Percentiles rank a stretch among this genome's conserved stretches.
Conservation (phyloP, 2,329 filamentous ascomycete genomes). For the Cryphonectria carpinicola region DNA sequence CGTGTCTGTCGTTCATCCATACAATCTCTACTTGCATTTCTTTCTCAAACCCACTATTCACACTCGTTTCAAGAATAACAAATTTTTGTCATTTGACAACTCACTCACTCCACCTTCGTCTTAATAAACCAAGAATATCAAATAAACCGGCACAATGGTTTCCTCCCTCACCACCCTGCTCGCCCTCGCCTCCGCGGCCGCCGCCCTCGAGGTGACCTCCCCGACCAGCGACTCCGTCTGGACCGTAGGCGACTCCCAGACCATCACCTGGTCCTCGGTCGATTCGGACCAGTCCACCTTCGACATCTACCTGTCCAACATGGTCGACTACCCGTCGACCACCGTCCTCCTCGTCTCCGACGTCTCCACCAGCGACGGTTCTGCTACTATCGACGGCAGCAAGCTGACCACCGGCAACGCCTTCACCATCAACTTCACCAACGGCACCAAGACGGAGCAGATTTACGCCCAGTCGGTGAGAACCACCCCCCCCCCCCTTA, state of each 20-base stretch:
- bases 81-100: neutral
- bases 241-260: conserved; percentile 28
- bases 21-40: too few relatives aligned
- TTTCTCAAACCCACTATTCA: conserved; percentile 8
- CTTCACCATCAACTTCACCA: conserved; percentile 28
- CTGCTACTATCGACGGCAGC: conserved; percentile 27
- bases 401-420: conserved; percentile 25
- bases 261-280: conserved; percentile 26
- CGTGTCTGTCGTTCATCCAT: neutral
- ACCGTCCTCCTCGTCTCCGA: conserved; percentile 27
- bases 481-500: too few relatives aligned
- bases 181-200: conserved; percentile 26
- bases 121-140: neutral
- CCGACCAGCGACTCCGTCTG: conserved; percentile 24
- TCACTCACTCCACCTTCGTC: neutral
- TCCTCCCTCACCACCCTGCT: conserved; percentile 25
- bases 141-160: conserved; percentile 22
- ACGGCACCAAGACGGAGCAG: conserved; percentile 30
- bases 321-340: conserved; percentile 26
- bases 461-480: conserved; percentile 30
- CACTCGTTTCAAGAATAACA: conserved; percentile 19
- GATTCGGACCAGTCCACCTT: conserved; percentile 24
- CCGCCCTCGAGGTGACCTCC: conserved; percentile 28
- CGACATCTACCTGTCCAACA: conserved; percentile 30
- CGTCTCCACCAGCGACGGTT: conserved; percentile 19